Evolutionary conservation across 306 rosid species (phyloP), one percentile per base, ranked within the genome.

Genomic region (Dalbergia cochinchinensis): DNA sequence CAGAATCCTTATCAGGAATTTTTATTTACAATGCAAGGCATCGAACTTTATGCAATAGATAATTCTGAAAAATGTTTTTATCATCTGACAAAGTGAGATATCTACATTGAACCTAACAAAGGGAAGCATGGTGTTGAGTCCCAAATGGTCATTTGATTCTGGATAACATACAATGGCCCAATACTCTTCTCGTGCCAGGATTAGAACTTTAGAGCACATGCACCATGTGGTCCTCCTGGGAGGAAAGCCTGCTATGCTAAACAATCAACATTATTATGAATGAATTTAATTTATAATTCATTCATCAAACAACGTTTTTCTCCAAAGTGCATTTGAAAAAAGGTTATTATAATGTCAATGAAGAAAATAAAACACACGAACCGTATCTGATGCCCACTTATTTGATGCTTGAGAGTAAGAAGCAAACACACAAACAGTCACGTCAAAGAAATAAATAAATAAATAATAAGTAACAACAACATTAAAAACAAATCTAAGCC

Each of bases 191-290:
- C 44, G 77, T 83, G 87, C 78, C 77, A 83, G 81, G 59, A 68
- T 60, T 59, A 51, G 26, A 78, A 48, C 60, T 69, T 69, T 50
- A 19, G 48, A 14, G 74, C 86, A 86, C 85, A 86, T 82, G 89
- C 59, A 51, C 74, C 80, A 75, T 79, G 86, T 83, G 80, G 75
- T 83, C 79, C 86, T 76, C 8, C 31, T 37, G 41, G 41, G 7
- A 44, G 5, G 13, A 55, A 57, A 47, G 55, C 55, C 59, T 4
- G n/a, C 41, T 65, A 45, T 35, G 65, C 44, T 72, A 70, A 14
- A 66, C 77, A 77, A 65, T 77, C 63, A n/a, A 51, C 44, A 15
- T 26, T 20, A 33, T 68, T 69, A 50, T 78, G 5, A 37, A 4
- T 37, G 5, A 37, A 37, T 37, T 4, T 14, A 14, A 15, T 53